Percentiles rank a stretch among this genome's conserved stretches.
Conservation (phyloP, 2,329 filamentous ascomycete species). For the Diaporthe eres region DNA sequence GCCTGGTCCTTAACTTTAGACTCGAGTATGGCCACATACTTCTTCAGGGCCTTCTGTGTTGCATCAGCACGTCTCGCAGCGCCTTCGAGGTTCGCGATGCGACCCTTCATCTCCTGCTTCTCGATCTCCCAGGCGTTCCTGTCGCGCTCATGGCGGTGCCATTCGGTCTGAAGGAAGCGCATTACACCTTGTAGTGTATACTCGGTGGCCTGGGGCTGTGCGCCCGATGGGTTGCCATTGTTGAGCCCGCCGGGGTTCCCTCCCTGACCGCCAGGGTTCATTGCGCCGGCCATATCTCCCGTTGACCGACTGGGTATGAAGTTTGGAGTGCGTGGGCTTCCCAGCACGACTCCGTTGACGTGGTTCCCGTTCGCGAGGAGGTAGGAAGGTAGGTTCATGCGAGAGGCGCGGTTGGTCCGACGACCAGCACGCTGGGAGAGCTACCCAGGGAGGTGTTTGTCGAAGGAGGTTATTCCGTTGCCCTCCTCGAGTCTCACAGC, state of each 20-base stretch:
- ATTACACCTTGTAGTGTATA: conserved; percentile 85
- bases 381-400: conserved; percentile 29
- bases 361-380: conserved; percentile 13
- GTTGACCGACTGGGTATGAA: conserved; percentile 23
- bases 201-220: conserved; percentile 71
- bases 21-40: conserved; percentile 92
- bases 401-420: conserved; percentile 32
- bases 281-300: conserved; percentile 40
- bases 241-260: conserved; percentile 39
- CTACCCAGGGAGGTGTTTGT: neutral
- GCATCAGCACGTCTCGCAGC: conserved; percentile 89
- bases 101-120: conserved; percentile 97
- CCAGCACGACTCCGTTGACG: conserved; percentile 21
- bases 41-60: conserved; percentile 88
- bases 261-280: conserved; percentile 40
- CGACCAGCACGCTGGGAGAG: conserved; percentile 30
- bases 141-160: conserved; percentile 98
- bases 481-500: conserved; percentile 6
- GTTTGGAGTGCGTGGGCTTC: conserved; percentile 35
- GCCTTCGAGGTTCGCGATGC: conserved; percentile 94
- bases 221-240: conserved; percentile 46
- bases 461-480: conserved; percentile 13
- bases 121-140: conserved; percentile 99
- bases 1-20: conserved; percentile 88
- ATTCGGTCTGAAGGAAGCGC: conserved; percentile 99